These are phyloP conservation scores for Neofusicoccum kwambonambiense DNA, from an alignment of 2,329 filamentous ascomycete species.

Conservation along the genomic window DNA sequence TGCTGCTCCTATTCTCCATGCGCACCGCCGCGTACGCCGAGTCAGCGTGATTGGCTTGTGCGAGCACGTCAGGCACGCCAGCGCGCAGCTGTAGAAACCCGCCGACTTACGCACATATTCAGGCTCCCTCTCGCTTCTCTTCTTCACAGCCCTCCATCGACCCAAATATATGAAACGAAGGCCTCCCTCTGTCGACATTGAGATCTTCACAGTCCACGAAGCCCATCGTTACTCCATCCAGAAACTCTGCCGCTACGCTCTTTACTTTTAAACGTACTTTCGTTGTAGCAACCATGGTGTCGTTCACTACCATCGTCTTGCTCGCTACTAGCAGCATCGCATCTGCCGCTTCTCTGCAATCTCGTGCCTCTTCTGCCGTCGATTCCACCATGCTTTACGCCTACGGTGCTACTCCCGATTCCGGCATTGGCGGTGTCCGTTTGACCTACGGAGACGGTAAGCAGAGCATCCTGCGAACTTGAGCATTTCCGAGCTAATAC, in stretches of 20 bases:
- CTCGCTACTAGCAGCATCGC: constrained; percentile 4
- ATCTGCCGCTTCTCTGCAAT: constrained; percentile 3
- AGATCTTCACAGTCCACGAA: neutral
- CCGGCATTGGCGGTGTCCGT: constrained; percentile 10
- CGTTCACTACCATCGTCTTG: neutral
- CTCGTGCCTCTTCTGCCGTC: neutral
- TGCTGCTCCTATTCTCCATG: neutral
- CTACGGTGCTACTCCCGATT: constrained; percentile 1
- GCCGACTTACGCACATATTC: neutral
- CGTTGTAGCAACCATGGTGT: constrained; percentile 1
- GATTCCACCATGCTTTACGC: neutral
- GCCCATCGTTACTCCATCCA: constrained; percentile 5
- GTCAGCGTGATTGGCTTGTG: neutral
- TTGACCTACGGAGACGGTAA: constrained; percentile 13
- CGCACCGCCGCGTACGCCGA: neutral
- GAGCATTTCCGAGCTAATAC: neutral
- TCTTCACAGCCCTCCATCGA: neutral
- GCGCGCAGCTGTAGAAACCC: neutral
- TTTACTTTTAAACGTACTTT: constrained; percentile 1
- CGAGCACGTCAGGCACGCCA: neutral
- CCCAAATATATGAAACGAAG: constrained; percentile 14
- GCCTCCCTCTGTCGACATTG: constrained; percentile 1
- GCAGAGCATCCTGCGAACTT: neutral
- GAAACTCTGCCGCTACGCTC: neutral
- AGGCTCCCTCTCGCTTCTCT: neutral